phyloP scores from a whole-genome alignment of 2,329 filamentous ascomycete genomes.

The Penicillium sp. region DNA sequence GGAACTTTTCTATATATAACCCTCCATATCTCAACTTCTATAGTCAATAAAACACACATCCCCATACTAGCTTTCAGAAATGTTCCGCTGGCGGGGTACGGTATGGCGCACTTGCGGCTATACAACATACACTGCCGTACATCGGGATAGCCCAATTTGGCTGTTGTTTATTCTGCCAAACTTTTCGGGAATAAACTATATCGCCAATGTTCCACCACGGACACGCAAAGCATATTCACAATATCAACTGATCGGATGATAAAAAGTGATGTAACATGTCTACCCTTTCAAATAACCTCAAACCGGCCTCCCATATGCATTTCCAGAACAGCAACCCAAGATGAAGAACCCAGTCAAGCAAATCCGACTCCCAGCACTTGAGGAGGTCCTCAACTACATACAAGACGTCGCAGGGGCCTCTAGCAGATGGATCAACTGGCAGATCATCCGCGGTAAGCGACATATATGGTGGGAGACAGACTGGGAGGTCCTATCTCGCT shows the following conservation, averaged over 20 bases:
- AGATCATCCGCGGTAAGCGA: conserved; percentile 3
- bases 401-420: not conserved
- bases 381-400: not conserved
- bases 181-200: not conserved
- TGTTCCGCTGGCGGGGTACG: too few relatives aligned
- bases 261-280: conserved; percentile 6
- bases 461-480: conserved; percentile 6
- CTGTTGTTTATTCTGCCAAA: not conserved
- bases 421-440: not conserved
- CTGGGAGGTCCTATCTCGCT: not conserved
- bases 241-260: not conserved
- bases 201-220: not conserved
- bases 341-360: not conserved
- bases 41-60: too few relatives aligned
- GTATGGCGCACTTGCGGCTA: too few relatives aligned
- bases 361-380: not conserved
- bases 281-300: not conserved
- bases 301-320: not conserved
- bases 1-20: too few relatives aligned
- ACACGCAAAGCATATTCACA: not conserved
- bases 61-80: too few relatives aligned
- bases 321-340: not conserved
- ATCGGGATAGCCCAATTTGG: not conserved
- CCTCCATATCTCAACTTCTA: too few relatives aligned
- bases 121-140: too few relatives aligned